phyloP scores from a whole-genome alignment of 129 eudicot genomes.

The Flaveria robusta region DNA sequence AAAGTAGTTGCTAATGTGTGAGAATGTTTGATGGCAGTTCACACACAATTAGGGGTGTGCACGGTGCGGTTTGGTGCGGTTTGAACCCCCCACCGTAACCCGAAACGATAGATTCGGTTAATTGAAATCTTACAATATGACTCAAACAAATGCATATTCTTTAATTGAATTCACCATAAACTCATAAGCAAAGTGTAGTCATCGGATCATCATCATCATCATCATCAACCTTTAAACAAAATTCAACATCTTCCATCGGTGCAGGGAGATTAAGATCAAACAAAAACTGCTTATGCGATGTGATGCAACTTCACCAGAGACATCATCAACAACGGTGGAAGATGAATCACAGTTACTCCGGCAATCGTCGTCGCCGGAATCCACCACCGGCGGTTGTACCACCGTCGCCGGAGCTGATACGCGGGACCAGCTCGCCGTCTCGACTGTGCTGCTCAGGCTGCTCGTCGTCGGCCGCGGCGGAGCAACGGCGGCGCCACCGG shows the following conservation, averaged over 20 bases:
- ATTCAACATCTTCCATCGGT: not conserved
- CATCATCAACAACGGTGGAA: constrained; percentile 29
- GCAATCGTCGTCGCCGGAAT: constrained; percentile 14
- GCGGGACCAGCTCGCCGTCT: constrained; percentile 22
- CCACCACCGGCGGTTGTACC: not conserved
- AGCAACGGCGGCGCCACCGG: not conserved
- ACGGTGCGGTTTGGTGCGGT: too few relatives aligned
- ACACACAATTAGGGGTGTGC: too few relatives aligned
- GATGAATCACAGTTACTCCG: constrained; percentile 30
- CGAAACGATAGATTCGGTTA: too few relatives aligned
- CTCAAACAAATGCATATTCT: not conserved
- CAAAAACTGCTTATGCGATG: not conserved
- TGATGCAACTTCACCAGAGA: constrained; percentile 20
- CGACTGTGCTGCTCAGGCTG: constrained; percentile 31
- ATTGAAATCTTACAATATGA: too few relatives aligned
- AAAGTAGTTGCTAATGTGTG: too few relatives aligned
- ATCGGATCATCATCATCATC: constrained; percentile 14
- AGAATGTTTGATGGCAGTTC: too few relatives aligned
- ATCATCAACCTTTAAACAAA: not conserved
- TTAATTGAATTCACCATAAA: not conserved
- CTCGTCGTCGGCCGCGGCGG: constrained; percentile 22
- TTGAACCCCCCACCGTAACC: too few relatives aligned
- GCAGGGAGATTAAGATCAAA: constrained; percentile 26
- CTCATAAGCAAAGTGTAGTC: constrained; percentile 23
- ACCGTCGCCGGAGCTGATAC: not conserved